A percentile compares a stretch with the other conserved stretches of the same genome.
These are phyloP conservation scores for Colletotrichum sp. DNA, from an alignment of 2,329 filamentous ascomycete genomes.

Conservation along the genomic window DNA sequence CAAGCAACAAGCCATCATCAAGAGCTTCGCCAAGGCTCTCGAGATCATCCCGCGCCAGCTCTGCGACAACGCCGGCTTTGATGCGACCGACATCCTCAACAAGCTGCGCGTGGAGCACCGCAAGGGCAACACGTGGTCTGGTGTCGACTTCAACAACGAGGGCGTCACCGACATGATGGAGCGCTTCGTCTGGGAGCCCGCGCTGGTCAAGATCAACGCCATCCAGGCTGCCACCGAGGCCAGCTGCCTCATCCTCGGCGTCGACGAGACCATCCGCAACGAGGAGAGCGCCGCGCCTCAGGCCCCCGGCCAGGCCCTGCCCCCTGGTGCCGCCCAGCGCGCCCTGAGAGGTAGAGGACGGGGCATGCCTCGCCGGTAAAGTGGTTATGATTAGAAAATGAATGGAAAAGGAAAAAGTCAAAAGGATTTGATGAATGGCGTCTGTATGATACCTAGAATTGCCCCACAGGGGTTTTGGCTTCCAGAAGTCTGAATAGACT, in stretches of 20 bases:
- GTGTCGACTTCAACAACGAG: conserved; percentile 93
- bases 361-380: conserved; percentile 84
- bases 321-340: conserved; percentile 84
- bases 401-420: conserved; percentile 22
- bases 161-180: conserved; percentile 94
- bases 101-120: conserved; percentile 94
- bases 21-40: conserved; percentile 95
- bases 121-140: conserved; percentile 91
- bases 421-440: conserved; percentile 21
- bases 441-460: conserved; percentile 25
- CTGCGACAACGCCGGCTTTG: conserved; percentile 98
- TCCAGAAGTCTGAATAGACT: conserved; percentile 21
- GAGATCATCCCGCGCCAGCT: conserved; percentile 96
- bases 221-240: conserved; percentile 96
- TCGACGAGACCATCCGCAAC: conserved; percentile 98
- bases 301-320: conserved; percentile 75
- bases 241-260: conserved; percentile 90
- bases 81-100: conserved; percentile 97
- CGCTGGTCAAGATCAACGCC: conserved; percentile 95
- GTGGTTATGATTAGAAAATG: conserved; percentile 9
- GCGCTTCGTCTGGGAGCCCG: conserved; percentile 96
- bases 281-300: conserved; percentile 89
- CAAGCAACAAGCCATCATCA: conserved; percentile 98
- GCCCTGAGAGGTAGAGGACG: conserved; percentile 83
- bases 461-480: conserved; percentile 11